Base-by-base conservation (phyloP, 176 grass and related monocot species). In the Eleusine indica region DNA sequence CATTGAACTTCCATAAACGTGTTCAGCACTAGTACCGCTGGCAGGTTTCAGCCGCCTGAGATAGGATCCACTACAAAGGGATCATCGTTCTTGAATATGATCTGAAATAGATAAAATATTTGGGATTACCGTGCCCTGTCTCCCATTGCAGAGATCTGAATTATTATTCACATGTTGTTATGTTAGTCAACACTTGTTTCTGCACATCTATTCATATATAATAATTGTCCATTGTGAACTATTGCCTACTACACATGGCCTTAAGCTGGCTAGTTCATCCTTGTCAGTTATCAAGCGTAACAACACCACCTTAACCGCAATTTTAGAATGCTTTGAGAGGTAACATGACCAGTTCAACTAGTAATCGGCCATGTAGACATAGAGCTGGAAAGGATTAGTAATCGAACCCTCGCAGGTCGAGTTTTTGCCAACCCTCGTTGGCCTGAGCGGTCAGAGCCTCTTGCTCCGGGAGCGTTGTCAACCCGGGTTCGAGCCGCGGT, bases 1-100 rank as follows among this genome's bases (percentile, higher is more conserved):
- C 41, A 43, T n/a, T 62, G 44, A 78, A 85, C 66, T 41, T 51
- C 47, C 75, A 78, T 73, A 80, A 80, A 16, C 42, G 77, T 77
- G 28, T 68, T 78, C 83, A 71, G 52, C 44, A 32, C 68, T 74
- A 22, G 67, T 46, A 61, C 22, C 9, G 13, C 77, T 76, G 71
- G 29, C 78, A 61, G 18, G 78, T 69, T 87, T 81, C 62, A 39
- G 42, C 70, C 13, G 29, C 47, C 60, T 18, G 21, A 0, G 76
- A 62, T 68, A 85, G 49, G 66, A 78, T 86, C 67, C 56, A 79
- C 21, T 46, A 71, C 2, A 41, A 68, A 80, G 57, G 51, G 51
- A 29, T 61, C 48, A 61, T 5, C 42, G 17, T 66, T 22, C 35
- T 86, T 74, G n/a, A 74, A 39, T 71, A 52, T 49, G 21, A 80